A percentile compares a stretch with the other conserved stretches of the same genome.
These are phyloP conservation scores for Hyaloscypha finlandica DNA, from an alignment of 495 filamentous ascomycete genomes.

Conservation along the genomic window DNA sequence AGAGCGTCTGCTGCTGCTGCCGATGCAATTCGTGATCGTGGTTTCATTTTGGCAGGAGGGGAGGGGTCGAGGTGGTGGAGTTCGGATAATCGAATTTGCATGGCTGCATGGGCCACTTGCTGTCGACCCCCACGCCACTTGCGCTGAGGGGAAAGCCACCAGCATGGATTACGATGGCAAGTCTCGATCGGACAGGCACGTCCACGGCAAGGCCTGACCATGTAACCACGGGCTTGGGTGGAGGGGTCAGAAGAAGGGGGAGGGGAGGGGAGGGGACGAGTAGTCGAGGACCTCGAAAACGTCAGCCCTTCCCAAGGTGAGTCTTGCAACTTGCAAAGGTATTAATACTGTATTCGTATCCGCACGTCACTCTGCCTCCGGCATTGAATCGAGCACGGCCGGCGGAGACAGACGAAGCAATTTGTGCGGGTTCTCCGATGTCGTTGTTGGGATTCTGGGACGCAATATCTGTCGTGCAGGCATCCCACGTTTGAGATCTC, in stretches of 20 bases:
- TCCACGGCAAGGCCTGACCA: neutral
- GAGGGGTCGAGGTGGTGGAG: neutral
- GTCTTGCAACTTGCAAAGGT: neutral
- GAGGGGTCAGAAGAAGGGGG: neutral
- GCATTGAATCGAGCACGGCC: neutral
- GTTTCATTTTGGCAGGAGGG: neutral
- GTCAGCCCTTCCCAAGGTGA: neutral
- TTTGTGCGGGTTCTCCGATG: constrained; percentile 11
- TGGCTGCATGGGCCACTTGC: neutral
- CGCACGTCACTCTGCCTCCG: neutral
- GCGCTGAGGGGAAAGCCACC: constrained; percentile 2
- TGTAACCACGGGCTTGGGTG: constrained; percentile 3
- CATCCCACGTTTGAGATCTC: constrained; percentile 14
- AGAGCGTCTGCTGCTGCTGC: neutral
- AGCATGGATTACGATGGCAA: neutral
- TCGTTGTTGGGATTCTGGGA: neutral
- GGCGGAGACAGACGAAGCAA: neutral
- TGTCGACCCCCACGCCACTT: neutral
- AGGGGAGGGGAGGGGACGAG: neutral
- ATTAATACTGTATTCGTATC: neutral
- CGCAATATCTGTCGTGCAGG: constrained; percentile 3
- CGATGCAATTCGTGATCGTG: neutral
- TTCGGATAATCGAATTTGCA: constrained; percentile 13
- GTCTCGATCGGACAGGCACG: constrained; percentile 7
- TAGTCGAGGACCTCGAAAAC: neutral